A percentile compares a stretch with the other conserved stretches of the same genome.
Evolutionary conservation across 495 filamentous ascomycete species (phyloP).

Genomic region (Hypoxylon lienhwacheense): DNA sequence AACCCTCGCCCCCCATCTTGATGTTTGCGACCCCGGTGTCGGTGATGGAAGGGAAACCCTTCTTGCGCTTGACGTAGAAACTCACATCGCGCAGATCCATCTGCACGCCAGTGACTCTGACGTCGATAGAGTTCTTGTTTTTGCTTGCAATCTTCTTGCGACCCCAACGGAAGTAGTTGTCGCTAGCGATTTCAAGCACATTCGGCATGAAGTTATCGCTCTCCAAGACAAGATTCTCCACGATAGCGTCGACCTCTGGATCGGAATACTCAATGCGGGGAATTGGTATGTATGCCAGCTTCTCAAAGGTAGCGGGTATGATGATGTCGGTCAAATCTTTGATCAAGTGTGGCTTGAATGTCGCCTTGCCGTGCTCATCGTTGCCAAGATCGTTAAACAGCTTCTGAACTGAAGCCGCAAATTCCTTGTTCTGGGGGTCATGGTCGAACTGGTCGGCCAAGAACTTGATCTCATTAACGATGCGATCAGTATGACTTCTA

Average conservation of each 20-base stretch:
- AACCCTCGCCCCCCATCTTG: constrained; percentile 81
- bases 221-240: constrained; percentile 94
- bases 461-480: constrained; percentile 89
- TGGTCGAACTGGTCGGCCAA: constrained; percentile 83
- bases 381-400: constrained; percentile 87
- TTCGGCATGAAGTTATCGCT: constrained; percentile 98
- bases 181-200: constrained; percentile 82
- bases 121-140: constrained; percentile 77
- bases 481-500: constrained; percentile 79
- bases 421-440: constrained; percentile 81
- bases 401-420: constrained; percentile 74
- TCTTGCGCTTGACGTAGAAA: constrained; percentile 95
- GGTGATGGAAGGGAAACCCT: constrained; percentile 88
- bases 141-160: constrained; percentile 76
- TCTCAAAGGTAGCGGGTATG: constrained; percentile 81
- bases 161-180: constrained; percentile 96
- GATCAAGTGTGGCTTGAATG: constrained; percentile 88
- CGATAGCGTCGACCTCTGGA: constrained; percentile 76
- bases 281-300: constrained; percentile 86
- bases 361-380: constrained; percentile 73
- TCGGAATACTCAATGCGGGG: constrained; percentile 94
- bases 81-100: constrained; percentile 84
- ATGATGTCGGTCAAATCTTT: constrained; percentile 89
- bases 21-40: constrained; percentile 91
- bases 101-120: constrained; percentile 87